Conservation (phyloP, 257 asterid species). For the Eucommia ulmoides region DNA sequence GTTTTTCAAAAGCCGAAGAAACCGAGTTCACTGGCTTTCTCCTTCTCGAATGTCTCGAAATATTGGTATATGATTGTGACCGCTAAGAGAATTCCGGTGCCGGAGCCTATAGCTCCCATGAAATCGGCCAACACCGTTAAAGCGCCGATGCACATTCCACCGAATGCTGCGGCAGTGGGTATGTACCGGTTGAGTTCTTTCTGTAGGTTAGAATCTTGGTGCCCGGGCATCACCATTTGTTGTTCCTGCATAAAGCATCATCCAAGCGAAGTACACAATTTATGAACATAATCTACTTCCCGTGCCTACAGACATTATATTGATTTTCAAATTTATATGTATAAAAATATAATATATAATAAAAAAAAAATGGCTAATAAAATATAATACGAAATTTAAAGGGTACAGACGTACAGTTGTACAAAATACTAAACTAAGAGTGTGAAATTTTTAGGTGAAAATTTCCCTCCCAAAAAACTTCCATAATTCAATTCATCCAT, state of each 20-base stretch:
- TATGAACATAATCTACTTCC: no score
- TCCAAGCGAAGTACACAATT: not conserved
- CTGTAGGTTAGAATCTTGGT: slow-evolving; percentile 51
- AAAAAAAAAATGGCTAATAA: no score
- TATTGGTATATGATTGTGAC: slow-evolving; percentile 67
- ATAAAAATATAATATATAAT: no score
- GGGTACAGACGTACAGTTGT: no score
- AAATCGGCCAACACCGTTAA: slow-evolving; percentile 59
- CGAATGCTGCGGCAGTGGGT: slow-evolving; percentile 71
- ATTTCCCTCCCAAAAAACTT: no score
- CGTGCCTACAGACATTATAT: no score
- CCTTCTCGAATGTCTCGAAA: slow-evolving; percentile 71
- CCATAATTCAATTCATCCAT: no score
- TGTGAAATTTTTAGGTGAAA: no score
- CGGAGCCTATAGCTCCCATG: slow-evolving; percentile 74
- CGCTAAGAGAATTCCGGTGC: slow-evolving; percentile 62
- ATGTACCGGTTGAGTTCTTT: slow-evolving; percentile 60
- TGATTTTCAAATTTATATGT: no score
- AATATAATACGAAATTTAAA: no score
- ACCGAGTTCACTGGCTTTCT: slow-evolving; percentile 65
- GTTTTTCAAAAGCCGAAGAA: slow-evolving; percentile 63
- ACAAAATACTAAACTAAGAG: no score
- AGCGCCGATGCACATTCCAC: slow-evolving; percentile 72
- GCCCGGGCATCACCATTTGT: slow-evolving; percentile 87
- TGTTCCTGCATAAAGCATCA: slow-evolving; percentile 43